Percentiles rank a stretch among this genome's conserved stretches.
These are phyloP conservation scores for Aspergillus brasiliensis DNA, from an alignment of 2,329 filamentous ascomycete genomes.

Conservation along the genomic window DNA sequence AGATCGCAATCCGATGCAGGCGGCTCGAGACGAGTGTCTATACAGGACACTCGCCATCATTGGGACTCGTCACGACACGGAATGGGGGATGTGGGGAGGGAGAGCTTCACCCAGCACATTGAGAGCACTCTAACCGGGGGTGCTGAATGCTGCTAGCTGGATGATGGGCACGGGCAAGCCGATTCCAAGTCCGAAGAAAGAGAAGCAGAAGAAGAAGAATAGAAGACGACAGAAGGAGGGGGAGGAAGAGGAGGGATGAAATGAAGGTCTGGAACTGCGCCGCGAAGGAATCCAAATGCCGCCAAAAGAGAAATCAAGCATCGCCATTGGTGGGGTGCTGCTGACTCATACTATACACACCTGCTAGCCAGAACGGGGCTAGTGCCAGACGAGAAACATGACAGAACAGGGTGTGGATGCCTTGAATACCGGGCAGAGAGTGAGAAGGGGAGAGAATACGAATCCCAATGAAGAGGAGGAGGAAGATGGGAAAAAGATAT, in stretches of 20 bases:
- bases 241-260: neutral
- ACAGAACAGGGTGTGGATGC: neutral
- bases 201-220: neutral
- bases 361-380: neutral
- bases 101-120: neutral
- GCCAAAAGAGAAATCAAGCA: neutral
- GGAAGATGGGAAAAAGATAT: neutral
- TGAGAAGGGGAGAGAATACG: neutral
- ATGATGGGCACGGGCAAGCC: neutral
- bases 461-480: too few relatives aligned
- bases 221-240: neutral
- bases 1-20: conserved; percentile 7
- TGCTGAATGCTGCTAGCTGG: neutral
- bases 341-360: neutral
- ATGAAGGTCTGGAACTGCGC: neutral
- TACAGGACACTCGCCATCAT: conserved; percentile 25
- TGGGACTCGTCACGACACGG: neutral
- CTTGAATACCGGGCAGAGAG: neutral
- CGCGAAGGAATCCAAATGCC: neutral
- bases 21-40: conserved; percentile 17
- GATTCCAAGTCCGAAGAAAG: neutral
- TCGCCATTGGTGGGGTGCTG: neutral
- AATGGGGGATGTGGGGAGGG: neutral
- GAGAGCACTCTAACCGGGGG: neutral
- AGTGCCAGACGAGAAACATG: neutral